Evolutionary conservation across 352 stramenopile genomes (phyloP).

Genomic region (Phytophthora uliginosa): DNA sequence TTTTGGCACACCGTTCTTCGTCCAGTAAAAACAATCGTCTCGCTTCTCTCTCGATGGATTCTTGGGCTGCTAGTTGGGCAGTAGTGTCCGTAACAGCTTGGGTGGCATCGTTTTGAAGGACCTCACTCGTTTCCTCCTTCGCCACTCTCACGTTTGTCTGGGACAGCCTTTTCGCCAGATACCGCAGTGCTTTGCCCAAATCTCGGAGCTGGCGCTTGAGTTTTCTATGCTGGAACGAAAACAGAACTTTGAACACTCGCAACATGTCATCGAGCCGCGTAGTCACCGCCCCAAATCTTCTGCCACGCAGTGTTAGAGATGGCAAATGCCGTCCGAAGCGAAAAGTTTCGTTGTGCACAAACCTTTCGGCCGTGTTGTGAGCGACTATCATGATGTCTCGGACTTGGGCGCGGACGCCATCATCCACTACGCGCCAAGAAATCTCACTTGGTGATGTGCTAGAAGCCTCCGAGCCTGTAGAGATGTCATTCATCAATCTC

Average conservation of each 20-base stretch:
- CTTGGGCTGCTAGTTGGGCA: constrained; percentile 37
- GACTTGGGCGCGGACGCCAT: constrained; percentile 9
- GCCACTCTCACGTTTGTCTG: constrained; percentile 41
- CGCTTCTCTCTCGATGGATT: constrained; percentile 52
- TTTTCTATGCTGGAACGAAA: constrained; percentile 57
- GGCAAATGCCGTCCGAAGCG: background rate
- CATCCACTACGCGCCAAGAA: constrained; percentile 1
- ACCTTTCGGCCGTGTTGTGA: constrained; percentile 26
- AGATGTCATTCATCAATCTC: constrained; percentile 11
- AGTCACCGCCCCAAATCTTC: constrained; percentile 35
- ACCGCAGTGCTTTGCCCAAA: constrained; percentile 23
- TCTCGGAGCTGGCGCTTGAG: constrained; percentile 18
- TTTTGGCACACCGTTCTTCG: constrained; percentile 58
- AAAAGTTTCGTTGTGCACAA: background rate
- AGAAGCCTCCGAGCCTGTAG: background rate
- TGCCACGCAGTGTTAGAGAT: constrained; percentile 20
- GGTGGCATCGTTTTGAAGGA: constrained; percentile 44
- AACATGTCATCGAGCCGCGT: constrained; percentile 64
- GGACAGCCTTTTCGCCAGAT: constrained; percentile 39
- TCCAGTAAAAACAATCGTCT: constrained; percentile 65
- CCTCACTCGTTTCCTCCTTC: constrained; percentile 48
- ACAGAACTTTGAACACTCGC: constrained; percentile 50
- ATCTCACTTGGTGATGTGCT: background rate
- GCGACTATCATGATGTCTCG: constrained; percentile 34
- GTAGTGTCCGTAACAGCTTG: constrained; percentile 41